Base-by-base conservation (phyloP, 306 rosid genomes). In the Ziziphus jujuba region DNA sequence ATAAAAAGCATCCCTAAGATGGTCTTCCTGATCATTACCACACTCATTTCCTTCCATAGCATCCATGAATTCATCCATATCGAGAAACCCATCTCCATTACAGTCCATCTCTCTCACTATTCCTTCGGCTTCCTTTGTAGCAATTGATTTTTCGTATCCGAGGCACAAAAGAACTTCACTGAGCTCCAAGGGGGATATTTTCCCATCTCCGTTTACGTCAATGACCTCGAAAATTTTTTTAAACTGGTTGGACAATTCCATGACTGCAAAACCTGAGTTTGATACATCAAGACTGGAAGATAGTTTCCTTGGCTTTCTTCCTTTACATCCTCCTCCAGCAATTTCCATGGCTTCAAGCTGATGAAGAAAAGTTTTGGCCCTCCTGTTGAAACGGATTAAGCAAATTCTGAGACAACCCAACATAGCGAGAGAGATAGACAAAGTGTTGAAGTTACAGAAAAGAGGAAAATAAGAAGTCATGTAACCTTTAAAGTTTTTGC, bases 51-150 rank as follows among this genome's bases (percentile, higher is more conserved):
- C 53, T 38, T 62, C 40, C 83, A 80, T 75, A 16, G 72, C 84
- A 20, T 59, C 77, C 89, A 90, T 83, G 82, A 90, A 90, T 58
- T 90, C 96, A 7, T 85, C 87, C 68, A 90, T 63, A 48, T 90
- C 89, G 35, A 90, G 74, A 65, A 79, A 80, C 59, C 95, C 96
- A 57, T 89, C 91, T 73, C 93, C 89, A 17, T 90, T 69, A 24
- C 80, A 66, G 38, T 85, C 95, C 75, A 90, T 71, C 28, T 67
- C 87, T 40, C 55, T 80, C 49, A 85, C 79, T 72, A 90, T 85
- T 38, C 79, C 65, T 51, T 87, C 85, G 6, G 96, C 91, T 72
- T 90, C 95, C 66, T 74, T 65, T 5, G 61, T 33, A 12, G 90
- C 87, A 2, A 7, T 52, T 23, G 67, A 61, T 58, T 72, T 82